Conservation (phyloP, 2,329 filamentous ascomycete species). For the Epichloe festucae region DNA sequence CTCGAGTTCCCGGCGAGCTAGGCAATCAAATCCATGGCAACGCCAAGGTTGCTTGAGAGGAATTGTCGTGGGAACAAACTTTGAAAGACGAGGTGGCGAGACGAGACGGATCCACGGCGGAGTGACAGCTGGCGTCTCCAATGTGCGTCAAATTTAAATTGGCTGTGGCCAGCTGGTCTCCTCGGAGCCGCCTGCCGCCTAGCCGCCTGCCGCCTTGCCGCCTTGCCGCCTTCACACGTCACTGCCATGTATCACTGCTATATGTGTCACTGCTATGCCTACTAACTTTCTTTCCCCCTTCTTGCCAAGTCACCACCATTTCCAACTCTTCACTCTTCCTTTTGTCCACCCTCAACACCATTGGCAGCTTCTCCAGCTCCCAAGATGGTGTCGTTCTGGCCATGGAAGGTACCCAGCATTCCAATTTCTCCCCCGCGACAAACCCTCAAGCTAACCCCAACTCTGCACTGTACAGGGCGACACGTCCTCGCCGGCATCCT, state of each 20-base stretch:
- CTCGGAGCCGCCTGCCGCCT: too few relatives aligned
- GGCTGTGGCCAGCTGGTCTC: too few relatives aligned
- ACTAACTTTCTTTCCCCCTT: not conserved
- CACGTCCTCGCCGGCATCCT: constrained; percentile 73
- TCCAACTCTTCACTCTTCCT: not conserved
- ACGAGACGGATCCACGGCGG: not conserved
- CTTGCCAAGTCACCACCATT: not conserved
- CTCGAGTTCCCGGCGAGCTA: too few relatives aligned
- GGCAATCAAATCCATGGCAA: too few relatives aligned
- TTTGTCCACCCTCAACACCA: not conserved
- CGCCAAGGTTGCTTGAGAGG: too few relatives aligned
- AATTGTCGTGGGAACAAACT: too few relatives aligned
- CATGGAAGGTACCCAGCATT: constrained; percentile 9
- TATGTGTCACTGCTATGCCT: too few relatives aligned
- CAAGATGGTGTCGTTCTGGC: constrained; percentile 12
- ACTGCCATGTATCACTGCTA: too few relatives aligned
- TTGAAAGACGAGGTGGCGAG: not conserved
- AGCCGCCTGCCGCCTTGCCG: too few relatives aligned
- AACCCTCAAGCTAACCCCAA: constrained; percentile 7
- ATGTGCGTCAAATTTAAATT: too few relatives aligned
- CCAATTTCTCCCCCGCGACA: not conserved
- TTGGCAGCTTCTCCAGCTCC: not conserved
- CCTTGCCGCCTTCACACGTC: not conserved
- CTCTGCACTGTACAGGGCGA: constrained; percentile 42
- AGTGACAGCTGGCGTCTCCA: not conserved